phyloP scores from a whole-genome alignment of 768 basidiomycete species.

The Tylopilus subfusipes region DNA sequence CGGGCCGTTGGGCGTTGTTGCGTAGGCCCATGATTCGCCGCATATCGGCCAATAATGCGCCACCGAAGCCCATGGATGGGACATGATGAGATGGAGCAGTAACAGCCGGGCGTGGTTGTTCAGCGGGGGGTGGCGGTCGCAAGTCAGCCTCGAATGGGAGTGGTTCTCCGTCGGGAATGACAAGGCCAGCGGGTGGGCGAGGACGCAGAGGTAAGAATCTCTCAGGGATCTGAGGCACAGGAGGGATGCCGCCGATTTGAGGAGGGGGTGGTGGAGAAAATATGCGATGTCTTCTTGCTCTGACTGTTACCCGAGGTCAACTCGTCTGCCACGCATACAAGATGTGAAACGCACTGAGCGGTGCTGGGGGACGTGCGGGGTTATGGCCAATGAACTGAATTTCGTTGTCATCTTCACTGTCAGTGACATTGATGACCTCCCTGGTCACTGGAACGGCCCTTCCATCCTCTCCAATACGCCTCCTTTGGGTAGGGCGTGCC shows the following conservation, averaged over 20 bases:
- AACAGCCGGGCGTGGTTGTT: constrained; percentile 30
- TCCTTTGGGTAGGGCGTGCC: constrained; percentile 23
- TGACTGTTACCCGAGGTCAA: constrained; percentile 6
- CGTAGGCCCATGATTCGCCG: constrained; percentile 25
- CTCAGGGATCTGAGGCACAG: constrained; percentile 49
- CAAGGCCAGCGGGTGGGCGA: constrained; percentile 38
- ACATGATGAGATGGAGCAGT: constrained; percentile 52
- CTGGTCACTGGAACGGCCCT: constrained; percentile 13
- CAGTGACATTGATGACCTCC: constrained; percentile 35
- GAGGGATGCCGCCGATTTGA: constrained; percentile 42
- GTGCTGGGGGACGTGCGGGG: constrained; percentile 13
- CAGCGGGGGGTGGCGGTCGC: constrained; percentile 17
- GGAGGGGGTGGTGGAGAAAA: constrained; percentile 51
- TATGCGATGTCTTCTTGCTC: constrained; percentile 25
- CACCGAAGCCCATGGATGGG: constrained; percentile 64
- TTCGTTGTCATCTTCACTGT: constrained; percentile 41
- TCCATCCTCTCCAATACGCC: constrained; percentile 24
- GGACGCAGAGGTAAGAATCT: constrained; percentile 40
- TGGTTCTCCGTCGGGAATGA: constrained; percentile 50
- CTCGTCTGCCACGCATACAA: neutral
- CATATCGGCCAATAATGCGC: constrained; percentile 50
- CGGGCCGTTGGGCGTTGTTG: constrained; percentile 8
- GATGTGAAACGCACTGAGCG: constrained; percentile 15
- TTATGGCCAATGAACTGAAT: constrained; percentile 27
- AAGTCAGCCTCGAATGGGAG: constrained; percentile 48